Conservation (phyloP, 768 basidiomycete genomes). For the Strobilomyces echinocephalus region DNA sequence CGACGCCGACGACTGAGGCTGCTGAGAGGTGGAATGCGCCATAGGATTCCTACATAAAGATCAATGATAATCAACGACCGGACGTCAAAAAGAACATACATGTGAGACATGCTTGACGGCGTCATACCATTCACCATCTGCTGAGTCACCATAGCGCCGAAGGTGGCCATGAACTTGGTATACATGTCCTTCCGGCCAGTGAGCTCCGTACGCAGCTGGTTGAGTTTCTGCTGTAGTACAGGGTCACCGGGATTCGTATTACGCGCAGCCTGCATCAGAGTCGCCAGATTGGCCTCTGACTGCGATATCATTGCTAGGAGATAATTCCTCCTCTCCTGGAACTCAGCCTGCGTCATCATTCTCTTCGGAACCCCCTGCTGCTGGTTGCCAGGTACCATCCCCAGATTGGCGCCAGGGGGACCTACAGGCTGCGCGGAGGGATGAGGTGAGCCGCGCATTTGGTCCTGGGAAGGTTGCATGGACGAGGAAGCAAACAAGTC, state of each 20-base stretch:
- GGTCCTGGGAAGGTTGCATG: constrained; percentile 37
- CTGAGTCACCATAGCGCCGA: constrained; percentile 22
- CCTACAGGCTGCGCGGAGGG: constrained; percentile 21
- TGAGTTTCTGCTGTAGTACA: constrained; percentile 13
- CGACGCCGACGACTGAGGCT: constrained; percentile 10
- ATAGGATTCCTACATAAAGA: constrained; percentile 16
- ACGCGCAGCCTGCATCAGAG: constrained; percentile 8
- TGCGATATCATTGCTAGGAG: constrained; percentile 10
- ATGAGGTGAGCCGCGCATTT: constrained; percentile 50
- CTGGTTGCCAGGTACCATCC: constrained; percentile 17
- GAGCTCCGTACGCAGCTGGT: constrained; percentile 18
- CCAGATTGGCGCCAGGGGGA: constrained; percentile 18
- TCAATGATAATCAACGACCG: constrained; percentile 3
- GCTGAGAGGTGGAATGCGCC: constrained; percentile 16
- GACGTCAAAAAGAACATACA: constrained; percentile 28
- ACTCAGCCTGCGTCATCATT: constrained; percentile 16
- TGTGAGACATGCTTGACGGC: constrained; percentile 24
- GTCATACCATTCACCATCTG: constrained; percentile 23
- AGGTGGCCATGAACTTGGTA: constrained; percentile 32
- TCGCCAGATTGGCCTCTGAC: constrained; percentile 10
- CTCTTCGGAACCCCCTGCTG: constrained; percentile 26
- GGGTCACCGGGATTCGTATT: constrained; percentile 18
- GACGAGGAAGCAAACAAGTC: constrained; percentile 50
- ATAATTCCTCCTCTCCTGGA: constrained; percentile 20
- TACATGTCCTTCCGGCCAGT: constrained; percentile 37